Percentiles rank a stretch among this genome's conserved stretches.
These are phyloP conservation scores for Collybia sp. DNA, from an alignment of 768 basidiomycete genomes.

Conservation along the genomic window DNA sequence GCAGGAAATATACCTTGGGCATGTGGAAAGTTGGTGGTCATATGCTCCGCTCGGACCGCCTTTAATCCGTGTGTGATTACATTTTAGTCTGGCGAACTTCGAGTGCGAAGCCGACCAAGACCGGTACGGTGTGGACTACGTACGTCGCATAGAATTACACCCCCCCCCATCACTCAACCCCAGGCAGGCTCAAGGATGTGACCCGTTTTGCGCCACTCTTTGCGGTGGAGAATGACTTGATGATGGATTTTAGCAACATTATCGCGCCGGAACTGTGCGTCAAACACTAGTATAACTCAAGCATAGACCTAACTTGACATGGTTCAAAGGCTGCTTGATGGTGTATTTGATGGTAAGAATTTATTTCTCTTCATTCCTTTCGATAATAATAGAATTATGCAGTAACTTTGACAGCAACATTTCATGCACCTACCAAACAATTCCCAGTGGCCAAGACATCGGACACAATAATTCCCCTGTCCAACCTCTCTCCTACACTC, in stretches of 20 bases:
- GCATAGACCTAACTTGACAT: background rate
- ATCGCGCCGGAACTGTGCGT: slow-evolving; percentile 35
- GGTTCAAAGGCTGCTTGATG: slow-evolving; percentile 17
- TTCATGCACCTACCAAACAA: slow-evolving; percentile 41
- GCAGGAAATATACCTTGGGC: slow-evolving; percentile 45
- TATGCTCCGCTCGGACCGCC: background rate
- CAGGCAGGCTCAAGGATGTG: slow-evolving; percentile 47
- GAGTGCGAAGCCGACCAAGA: slow-evolving; percentile 54
- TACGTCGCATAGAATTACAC: slow-evolving; percentile 11
- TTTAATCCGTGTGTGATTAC: background rate
- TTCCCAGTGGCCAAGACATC: slow-evolving; percentile 44
- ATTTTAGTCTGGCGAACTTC: slow-evolving; percentile 59
- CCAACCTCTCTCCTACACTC: slow-evolving; percentile 44
- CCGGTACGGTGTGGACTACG: slow-evolving; percentile 65
- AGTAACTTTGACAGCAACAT: slow-evolving; percentile 55
- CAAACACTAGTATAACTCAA: slow-evolving; percentile 12
- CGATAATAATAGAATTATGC: background rate
- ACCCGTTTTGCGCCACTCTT: slow-evolving; percentile 57
- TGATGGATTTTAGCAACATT: slow-evolving; percentile 58
- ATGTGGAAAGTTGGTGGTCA: slow-evolving; percentile 45
- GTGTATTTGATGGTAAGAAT: slow-evolving; percentile 20
- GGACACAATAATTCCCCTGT: slow-evolving; percentile 53
- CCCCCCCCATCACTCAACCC: slow-evolving; percentile 3
- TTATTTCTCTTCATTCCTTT: background rate
- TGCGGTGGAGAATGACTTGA: slow-evolving; percentile 46